Evolutionary conservation across 2,329 filamentous ascomycete species (phyloP), one percentile per base, ranked within the genome.

Genomic region (Seiridium cupressi): DNA sequence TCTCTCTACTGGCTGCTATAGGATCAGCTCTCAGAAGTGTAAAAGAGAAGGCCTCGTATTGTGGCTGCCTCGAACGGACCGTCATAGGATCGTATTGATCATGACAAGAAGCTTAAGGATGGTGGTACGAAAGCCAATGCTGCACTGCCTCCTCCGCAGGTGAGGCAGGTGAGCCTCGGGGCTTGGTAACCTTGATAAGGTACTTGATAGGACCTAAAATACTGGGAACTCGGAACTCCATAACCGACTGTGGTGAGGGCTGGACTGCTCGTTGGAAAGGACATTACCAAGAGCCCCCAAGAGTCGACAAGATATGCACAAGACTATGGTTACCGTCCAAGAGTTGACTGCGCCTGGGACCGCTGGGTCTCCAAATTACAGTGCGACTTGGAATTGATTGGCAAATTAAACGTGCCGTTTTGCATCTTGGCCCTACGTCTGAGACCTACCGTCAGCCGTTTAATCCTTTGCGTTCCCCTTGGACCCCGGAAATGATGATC

Each of bases 161-260:
- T 55, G 51, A 55, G 51, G n/a, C 51, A 55, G 51, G 51, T 55
- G 51, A 55, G 51, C 6, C 40, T 55, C 18, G 51, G 51, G n/a
- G 36, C 44, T 55, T 35, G 51, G 26, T 31, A 55, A 26, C 18
- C 18, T 26, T 26, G 18, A 26, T 26, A 26, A 26, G 18, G 18
- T 26, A 26, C 18, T 26, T 26, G 18, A 26, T 40, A 35, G 49
- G 32, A 18, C 38, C 49, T 53, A 53, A n/a, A 53, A 13, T 35
- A 35, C 49, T 53, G 35, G 49, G 49, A 36, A 35, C 35, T 32
- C 38, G n/a, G 47, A 26, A 26, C 26, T 49, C 9, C 10, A 49
- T 26, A 26, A 26, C 18, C 18, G 18, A 34, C 13, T 13, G 11
- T 26, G 6, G 4, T 26, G 47, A 5, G 26, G 47, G 26, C 26